phyloP scores from a whole-genome alignment of 2,329 filamentous ascomycete genomes.

The Cladosporium sp. region DNA sequence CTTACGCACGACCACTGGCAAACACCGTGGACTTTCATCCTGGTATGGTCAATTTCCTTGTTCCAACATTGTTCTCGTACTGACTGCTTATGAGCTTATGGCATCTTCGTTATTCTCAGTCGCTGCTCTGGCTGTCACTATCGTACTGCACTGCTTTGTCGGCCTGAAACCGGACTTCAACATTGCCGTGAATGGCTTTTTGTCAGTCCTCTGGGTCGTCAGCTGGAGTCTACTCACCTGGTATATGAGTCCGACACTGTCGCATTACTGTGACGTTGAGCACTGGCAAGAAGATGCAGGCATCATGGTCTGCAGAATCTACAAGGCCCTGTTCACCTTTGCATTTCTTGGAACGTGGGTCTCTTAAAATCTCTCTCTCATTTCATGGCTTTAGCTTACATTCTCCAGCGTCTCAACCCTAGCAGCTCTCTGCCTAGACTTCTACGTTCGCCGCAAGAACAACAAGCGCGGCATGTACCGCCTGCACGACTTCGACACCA shows the following conservation, averaged over 20 bases:
- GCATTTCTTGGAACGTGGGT: conserved; percentile 41
- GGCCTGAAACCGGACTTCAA: conserved; percentile 49
- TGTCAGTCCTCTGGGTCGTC: conserved; percentile 48
- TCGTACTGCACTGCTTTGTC: conserved; percentile 45
- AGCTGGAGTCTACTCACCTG: conserved; percentile 48
- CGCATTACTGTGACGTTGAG: conserved; percentile 43
- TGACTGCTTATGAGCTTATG: conserved; percentile 39
- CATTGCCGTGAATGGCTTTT: conserved; percentile 42
- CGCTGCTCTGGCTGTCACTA: conserved; percentile 42
- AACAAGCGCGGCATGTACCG: conserved; percentile 44
- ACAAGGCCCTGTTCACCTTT: conserved; percentile 57
- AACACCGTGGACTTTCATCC: conserved; percentile 54
- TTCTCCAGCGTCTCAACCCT: conserved; percentile 39
- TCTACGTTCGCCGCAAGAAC: conserved; percentile 41
- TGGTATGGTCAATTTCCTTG: conserved; percentile 35
- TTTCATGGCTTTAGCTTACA: conserved; percentile 4
- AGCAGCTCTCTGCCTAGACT: conserved; percentile 44
- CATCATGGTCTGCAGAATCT: conserved; percentile 50
- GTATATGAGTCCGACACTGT: conserved; percentile 49
- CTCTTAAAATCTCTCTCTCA: conserved; percentile 2
- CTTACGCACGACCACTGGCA: conserved; percentile 46
- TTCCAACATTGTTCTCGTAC: not conserved
- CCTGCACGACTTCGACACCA: conserved; percentile 37
- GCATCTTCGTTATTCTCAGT: conserved; percentile 47
- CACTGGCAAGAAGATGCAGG: conserved; percentile 51